Evolutionary conservation across 192 early-diverging fungal genomes (phyloP).

Genomic region (Backusella circina): DNA sequence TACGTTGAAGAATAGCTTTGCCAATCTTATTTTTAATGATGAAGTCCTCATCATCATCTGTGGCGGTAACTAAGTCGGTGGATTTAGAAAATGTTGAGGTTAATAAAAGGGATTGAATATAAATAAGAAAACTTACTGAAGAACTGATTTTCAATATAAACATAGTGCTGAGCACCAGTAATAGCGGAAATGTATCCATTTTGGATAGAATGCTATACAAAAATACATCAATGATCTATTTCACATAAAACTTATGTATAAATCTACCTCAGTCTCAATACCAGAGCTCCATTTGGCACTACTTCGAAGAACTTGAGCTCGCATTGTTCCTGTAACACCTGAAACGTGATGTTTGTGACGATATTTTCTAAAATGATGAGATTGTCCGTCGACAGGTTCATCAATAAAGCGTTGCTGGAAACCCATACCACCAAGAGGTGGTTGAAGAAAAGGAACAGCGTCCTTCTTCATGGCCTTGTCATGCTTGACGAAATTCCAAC

Average conservation of each 20-base stretch:
- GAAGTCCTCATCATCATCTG: constrained; percentile 38
- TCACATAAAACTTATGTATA: too few species aligned
- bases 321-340: constrained; percentile 55
- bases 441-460: constrained; percentile 61
- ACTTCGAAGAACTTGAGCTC: constrained; percentile 65
- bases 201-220: constrained; percentile 62
- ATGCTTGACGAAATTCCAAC: constrained; percentile 87
- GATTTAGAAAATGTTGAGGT: not conserved
- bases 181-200: constrained; percentile 77
- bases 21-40: constrained; percentile 83
- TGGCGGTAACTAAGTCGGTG: constrained; percentile 49
- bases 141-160: constrained; percentile 93
- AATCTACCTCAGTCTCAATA: constrained; percentile 54
- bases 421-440: constrained; percentile 37
- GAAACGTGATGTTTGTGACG: constrained; percentile 39
- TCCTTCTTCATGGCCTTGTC: constrained; percentile 56
- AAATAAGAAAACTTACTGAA: constrained; percentile 52
- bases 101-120: not conserved
- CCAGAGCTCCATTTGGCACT: constrained; percentile 65
- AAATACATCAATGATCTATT: not conserved
- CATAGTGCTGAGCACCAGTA: constrained; percentile 67
- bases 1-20: constrained; percentile 72
- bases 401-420: constrained; percentile 13
- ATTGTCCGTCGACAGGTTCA: constrained; percentile 41
- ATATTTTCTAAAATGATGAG: constrained; percentile 40